Percentiles rank a stretch among this genome's conserved stretches.
Conservation (phyloP, 441 rosid species). For the Mallotus japonicus region DNA sequence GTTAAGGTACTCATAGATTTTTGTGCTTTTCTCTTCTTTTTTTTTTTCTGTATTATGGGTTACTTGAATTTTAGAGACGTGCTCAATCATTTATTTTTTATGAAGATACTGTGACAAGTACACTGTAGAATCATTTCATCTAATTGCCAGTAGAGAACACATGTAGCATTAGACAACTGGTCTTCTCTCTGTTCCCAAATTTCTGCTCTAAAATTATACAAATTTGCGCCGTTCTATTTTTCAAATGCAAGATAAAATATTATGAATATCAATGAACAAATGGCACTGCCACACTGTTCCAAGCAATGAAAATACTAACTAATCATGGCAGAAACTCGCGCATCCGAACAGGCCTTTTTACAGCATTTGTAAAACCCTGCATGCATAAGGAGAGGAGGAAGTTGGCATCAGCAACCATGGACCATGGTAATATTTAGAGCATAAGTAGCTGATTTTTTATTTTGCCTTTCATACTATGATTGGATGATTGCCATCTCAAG, state of each 20-base stretch:
- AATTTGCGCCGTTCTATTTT: no score
- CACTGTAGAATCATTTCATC: conserved; percentile 5
- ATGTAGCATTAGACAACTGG: background rate
- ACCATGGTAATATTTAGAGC: no score
- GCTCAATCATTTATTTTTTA: background rate
- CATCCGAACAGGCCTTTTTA: conserved; percentile 85
- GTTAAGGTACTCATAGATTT: background rate
- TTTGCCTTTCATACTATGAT: background rate
- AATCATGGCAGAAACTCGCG: conserved; percentile 60
- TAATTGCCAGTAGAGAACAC: background rate
- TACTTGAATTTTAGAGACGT: background rate
- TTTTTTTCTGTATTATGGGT: background rate
- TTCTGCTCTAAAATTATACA: no score
- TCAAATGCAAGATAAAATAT: no score
- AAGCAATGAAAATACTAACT: background rate
- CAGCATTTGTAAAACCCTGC: conserved; percentile 93
- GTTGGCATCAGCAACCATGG: background rate
- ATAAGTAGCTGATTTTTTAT: background rate
- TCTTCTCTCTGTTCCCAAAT: background rate
- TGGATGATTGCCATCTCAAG: background rate
- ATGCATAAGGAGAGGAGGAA: background rate
- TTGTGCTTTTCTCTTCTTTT: background rate
- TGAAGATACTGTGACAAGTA: background rate
- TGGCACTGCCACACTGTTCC: background rate
- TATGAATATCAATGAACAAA: background rate